A percentile compares a stretch with the other conserved stretches of the same genome.
Evolutionary conservation across 805 yeast species (phyloP).

Genomic region (Lipomyces starkeyi): DNA sequence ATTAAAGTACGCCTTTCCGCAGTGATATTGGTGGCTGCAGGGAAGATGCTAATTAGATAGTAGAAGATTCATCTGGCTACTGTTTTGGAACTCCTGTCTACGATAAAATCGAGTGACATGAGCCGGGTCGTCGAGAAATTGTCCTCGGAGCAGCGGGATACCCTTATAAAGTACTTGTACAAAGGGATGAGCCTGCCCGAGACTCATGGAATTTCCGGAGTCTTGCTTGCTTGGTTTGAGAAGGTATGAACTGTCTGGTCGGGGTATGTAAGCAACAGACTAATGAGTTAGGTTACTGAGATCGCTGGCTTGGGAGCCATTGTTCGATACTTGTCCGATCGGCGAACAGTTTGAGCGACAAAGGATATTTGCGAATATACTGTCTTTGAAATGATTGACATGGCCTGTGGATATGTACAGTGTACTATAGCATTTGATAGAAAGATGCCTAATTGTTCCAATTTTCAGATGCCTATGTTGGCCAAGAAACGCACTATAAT

Average conservation of each 20-base stretch:
- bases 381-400: slow-evolving; percentile 1
- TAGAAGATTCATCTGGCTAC: slow-evolving; percentile 54
- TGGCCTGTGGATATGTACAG: slow-evolving; percentile 4
- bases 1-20: slow-evolving; percentile 50
- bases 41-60: slow-evolving; percentile 31
- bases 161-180: slow-evolving; percentile 81
- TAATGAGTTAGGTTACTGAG: slow-evolving; percentile 58
- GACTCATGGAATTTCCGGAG: slow-evolving; percentile 68
- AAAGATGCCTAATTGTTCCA: background rate
- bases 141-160: slow-evolving; percentile 69
- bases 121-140: slow-evolving; percentile 63
- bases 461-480: background rate
- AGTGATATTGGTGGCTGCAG: background rate
- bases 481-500: background rate
- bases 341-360: slow-evolving; percentile 67
- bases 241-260: slow-evolving; percentile 49
- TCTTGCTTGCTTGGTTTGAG: slow-evolving; percentile 88
- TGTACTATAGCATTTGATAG: background rate
- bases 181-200: slow-evolving; percentile 77
- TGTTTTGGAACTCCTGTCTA: slow-evolving; percentile 74
- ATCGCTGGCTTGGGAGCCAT: slow-evolving; percentile 87
- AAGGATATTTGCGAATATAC: slow-evolving; percentile 9
- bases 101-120: slow-evolving; percentile 72
- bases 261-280: background rate
- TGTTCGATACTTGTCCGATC: slow-evolving; percentile 82